A percentile compares a stretch with the other conserved stretches of the same genome.
phyloP scores from a whole-genome alignment of 306 rosid species.

The Albizia julibrissin region DNA sequence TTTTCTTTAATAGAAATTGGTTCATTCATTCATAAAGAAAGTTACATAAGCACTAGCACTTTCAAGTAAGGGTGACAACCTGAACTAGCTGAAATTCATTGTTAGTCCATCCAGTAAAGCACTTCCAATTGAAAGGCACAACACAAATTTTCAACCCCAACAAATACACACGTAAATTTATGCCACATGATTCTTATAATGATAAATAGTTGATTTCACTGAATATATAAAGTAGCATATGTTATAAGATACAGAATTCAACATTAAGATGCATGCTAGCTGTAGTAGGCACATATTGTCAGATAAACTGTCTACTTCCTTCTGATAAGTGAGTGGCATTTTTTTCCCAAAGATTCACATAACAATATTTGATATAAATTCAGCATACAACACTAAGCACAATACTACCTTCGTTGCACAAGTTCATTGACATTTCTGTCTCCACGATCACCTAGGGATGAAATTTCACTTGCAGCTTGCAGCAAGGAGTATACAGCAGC shows the following conservation, averaged over 20 bases:
- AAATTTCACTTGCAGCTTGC: constrained; percentile 89
- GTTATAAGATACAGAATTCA: constrained; percentile 17
- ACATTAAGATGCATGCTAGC: constrained; percentile 17
- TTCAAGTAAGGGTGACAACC: constrained; percentile 9
- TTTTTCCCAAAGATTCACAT: constrained; percentile 7
- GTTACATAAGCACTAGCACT: not conserved
- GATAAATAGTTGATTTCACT: constrained; percentile 21
- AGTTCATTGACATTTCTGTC: constrained; percentile 71
- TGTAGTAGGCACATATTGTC: not conserved
- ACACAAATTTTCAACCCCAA: constrained; percentile 18
- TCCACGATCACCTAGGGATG: constrained; percentile 68
- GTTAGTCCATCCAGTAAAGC: constrained; percentile 2
- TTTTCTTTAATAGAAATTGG: not conserved
- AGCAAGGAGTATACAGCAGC: constrained; percentile 84
- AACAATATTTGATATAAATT: constrained; percentile 22
- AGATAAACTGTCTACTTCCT: constrained; percentile 18
- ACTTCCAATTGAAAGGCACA: constrained; percentile 29
- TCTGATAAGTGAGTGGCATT: constrained; percentile 22
- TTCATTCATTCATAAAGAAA: not conserved
- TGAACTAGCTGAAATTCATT: constrained; percentile 2
- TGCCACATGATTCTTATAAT: constrained; percentile 12
- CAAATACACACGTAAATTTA: not conserved
- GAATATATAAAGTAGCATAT: not conserved
- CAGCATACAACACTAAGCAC: constrained; percentile 32
- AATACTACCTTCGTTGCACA: constrained; percentile 80